These are phyloP conservation scores for Neurospora crassa DNA, from an alignment of 2,329 filamentous ascomycete genomes.

Conservation along the genomic window DNA sequence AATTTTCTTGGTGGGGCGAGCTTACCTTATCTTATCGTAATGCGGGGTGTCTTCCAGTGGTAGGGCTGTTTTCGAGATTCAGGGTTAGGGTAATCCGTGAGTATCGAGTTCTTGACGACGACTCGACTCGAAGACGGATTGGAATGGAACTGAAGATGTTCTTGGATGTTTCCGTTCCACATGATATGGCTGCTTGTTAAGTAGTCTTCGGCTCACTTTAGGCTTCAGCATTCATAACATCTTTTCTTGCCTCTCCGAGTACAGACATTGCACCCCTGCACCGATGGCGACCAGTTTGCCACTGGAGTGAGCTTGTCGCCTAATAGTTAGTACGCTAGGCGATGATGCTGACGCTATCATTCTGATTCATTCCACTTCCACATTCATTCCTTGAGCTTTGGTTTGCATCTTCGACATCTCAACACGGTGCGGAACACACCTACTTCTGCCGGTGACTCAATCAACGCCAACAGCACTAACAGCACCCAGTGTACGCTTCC, in stretches of 20 bases:
- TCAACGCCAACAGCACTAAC: too few species aligned
- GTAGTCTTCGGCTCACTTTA: too few species aligned
- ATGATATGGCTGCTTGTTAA: background rate
- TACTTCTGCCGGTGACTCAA: background rate
- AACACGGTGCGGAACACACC: background rate
- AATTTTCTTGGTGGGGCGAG: background rate
- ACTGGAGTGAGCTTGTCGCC: background rate
- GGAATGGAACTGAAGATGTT: background rate
- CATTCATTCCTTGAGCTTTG: too few species aligned
- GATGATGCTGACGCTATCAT: background rate
- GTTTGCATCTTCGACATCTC: background rate
- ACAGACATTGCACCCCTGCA: too few species aligned
- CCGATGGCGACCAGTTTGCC: background rate
- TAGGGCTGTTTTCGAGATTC: background rate
- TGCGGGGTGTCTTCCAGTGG: conserved; percentile 7
- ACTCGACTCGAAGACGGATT: background rate
- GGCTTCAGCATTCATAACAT: too few species aligned
- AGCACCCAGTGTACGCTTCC: background rate
- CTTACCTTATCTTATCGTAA: conserved; percentile 16
- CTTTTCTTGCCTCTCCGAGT: background rate
- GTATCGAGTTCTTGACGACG: background rate
- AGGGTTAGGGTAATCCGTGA: background rate
- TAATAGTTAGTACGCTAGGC: too few species aligned
- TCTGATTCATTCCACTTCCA: background rate
- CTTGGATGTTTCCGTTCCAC: background rate